A percentile compares a stretch with the other conserved stretches of the same genome.
These are phyloP conservation scores for Metschnikowia similis DNA, from an alignment of 805 yeast species.

Conservation along the genomic window DNA sequence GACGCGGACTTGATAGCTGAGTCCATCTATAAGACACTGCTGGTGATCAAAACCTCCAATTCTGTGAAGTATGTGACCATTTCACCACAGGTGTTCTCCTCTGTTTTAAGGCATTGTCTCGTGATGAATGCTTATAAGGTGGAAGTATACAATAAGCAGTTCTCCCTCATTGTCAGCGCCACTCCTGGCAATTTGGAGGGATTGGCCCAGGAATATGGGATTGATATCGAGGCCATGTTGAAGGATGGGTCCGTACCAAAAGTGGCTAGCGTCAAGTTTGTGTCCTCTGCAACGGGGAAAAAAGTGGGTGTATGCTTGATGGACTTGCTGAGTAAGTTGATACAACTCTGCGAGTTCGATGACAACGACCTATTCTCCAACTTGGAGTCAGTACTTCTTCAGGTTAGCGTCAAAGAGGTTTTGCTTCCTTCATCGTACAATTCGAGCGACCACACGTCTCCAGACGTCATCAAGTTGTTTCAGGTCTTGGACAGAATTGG, in stretches of 20 bases:
- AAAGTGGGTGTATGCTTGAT: constrained; percentile 76
- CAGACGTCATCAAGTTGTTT: constrained; percentile 59
- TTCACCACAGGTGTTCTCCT: constrained; percentile 67
- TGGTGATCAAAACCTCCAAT: constrained; percentile 66
- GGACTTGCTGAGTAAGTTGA: constrained; percentile 61
- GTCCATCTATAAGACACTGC: constrained; percentile 72
- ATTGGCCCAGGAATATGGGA: constrained; percentile 32
- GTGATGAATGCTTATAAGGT: constrained; percentile 71
- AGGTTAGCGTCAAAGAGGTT: constrained; percentile 84
- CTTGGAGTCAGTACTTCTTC: constrained; percentile 80
- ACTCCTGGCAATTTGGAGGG: constrained; percentile 87
- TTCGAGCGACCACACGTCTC: constrained; percentile 33
- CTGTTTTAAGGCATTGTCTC: constrained; percentile 61
- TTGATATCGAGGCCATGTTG: constrained; percentile 60
- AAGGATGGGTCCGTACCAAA: constrained; percentile 38
- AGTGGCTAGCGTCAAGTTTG: constrained; percentile 36
- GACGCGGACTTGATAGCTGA: constrained; percentile 87
- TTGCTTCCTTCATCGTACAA: constrained; percentile 48
- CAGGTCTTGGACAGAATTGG: constrained; percentile 72
- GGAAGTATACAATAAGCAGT: constrained; percentile 70
- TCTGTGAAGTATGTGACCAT: constrained; percentile 63
- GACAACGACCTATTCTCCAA: constrained; percentile 89
- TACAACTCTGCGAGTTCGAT: constrained; percentile 73
- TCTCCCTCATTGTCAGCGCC: constrained; percentile 57
- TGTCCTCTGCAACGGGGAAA: constrained; percentile 34